These are phyloP conservation scores for Fusarium siculi DNA, from an alignment of 2,329 filamentous ascomycete species.

Conservation along the genomic window DNA sequence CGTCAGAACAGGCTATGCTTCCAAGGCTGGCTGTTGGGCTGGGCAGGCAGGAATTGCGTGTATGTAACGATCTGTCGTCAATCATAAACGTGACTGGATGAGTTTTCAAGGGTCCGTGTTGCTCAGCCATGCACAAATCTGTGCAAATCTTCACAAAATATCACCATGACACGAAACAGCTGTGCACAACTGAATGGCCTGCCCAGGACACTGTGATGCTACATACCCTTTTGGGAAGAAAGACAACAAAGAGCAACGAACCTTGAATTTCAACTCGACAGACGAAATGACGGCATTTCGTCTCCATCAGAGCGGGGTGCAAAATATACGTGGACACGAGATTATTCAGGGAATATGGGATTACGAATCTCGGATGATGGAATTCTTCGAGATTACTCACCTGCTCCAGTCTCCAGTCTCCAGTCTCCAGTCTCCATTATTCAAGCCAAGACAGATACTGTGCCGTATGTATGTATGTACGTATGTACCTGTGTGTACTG, in stretches of 20 bases:
- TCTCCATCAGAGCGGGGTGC: slow-evolving; percentile 7
- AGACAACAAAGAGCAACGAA: slow-evolving; percentile 30
- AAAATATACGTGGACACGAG: slow-evolving; percentile 16
- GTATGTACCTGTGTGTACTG: background rate
- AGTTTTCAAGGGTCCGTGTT: slow-evolving; percentile 19
- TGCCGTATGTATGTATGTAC: background rate
- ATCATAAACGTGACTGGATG: slow-evolving; percentile 25
- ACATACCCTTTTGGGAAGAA: slow-evolving; percentile 19
- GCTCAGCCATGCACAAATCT: slow-evolving; percentile 29
- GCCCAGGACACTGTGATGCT: background rate
- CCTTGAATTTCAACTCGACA: slow-evolving; percentile 15
- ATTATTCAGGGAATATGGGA: background rate
- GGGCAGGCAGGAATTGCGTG: slow-evolving; percentile 18
- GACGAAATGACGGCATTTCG: slow-evolving; percentile 22
- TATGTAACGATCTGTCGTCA: slow-evolving; percentile 25
- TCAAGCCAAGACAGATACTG: slow-evolving; percentile 9
- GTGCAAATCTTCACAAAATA: slow-evolving; percentile 22
- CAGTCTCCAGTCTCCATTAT: background rate
- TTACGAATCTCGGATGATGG: slow-evolving; percentile 30
- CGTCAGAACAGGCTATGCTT: slow-evolving; percentile 30
- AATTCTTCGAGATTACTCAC: slow-evolving; percentile 24
- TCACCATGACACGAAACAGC: slow-evolving; percentile 7
- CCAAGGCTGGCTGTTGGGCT: slow-evolving; percentile 5
- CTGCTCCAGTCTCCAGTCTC: background rate
- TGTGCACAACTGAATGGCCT: slow-evolving; percentile 12